A percentile compares a stretch with the other conserved stretches of the same genome.
Conservation (phyloP, 2,329 filamentous ascomycete genomes). For the Cytospora paraplurivora region DNA sequence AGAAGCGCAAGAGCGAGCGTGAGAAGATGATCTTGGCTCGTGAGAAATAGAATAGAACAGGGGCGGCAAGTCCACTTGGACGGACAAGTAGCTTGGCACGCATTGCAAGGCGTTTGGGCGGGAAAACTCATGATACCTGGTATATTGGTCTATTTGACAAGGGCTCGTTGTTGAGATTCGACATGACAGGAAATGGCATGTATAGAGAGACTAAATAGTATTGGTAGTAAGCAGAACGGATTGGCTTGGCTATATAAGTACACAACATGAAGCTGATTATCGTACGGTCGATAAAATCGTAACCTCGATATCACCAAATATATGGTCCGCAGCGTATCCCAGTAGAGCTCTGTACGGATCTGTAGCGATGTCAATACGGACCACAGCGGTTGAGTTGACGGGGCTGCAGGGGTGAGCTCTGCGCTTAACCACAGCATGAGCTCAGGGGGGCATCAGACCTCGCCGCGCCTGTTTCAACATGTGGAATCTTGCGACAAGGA, state of each 20-base stretch:
- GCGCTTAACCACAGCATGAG: not conserved
- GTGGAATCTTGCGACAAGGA: slow-evolving; percentile 25
- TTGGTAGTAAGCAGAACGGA: not conserved
- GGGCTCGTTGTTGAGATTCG: not conserved
- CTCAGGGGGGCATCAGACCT: slow-evolving; percentile 8
- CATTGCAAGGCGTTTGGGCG: slow-evolving; percentile 29
- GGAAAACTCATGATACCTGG: slow-evolving; percentile 28
- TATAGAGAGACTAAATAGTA: not conserved
- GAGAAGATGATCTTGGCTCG: slow-evolving; percentile 87
- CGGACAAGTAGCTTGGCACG: slow-evolving; percentile 3
- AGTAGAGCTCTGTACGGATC: not conserved
- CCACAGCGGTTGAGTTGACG: not conserved
- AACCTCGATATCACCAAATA: not conserved
- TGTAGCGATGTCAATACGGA: not conserved
- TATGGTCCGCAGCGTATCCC: not conserved
- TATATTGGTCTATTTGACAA: not conserved
- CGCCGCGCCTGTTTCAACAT: slow-evolving; percentile 27
- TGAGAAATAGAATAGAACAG: slow-evolving; percentile 48
- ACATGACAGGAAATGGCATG: not conserved
- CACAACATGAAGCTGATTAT: not conserved
- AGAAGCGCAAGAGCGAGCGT: slow-evolving; percentile 58
- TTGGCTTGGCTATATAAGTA: not conserved
- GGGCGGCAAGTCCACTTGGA: slow-evolving; percentile 1
- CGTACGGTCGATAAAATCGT: not conserved
- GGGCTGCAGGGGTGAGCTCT: slow-evolving; percentile 14